Evolutionary conservation across 2,329 filamentous ascomycete species (phyloP).

Genomic region (Escovopsis sp.): DNA sequence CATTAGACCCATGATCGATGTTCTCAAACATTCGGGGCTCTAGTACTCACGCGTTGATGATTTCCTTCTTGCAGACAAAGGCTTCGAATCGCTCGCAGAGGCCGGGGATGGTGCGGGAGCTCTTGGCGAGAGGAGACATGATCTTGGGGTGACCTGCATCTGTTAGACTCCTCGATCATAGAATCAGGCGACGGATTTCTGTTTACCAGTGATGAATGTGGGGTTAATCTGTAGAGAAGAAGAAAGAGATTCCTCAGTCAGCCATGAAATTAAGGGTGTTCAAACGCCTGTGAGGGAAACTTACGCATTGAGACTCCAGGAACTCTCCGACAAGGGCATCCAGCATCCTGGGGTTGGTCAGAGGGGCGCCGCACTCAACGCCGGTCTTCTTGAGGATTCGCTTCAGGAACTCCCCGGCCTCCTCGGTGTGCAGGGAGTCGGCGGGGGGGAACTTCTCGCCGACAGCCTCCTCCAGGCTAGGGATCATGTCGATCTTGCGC

Average conservation of each 20-base stretch:
- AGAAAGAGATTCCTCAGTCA: neutral
- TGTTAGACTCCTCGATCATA: neutral
- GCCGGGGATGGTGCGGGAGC: slow-evolving; percentile 66
- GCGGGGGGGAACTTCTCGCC: slow-evolving; percentile 89
- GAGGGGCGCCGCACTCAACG: slow-evolving; percentile 75
- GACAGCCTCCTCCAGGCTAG: slow-evolving; percentile 65
- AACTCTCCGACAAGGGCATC: slow-evolving; percentile 91
- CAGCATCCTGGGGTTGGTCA: slow-evolving; percentile 91
- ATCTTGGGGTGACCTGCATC: slow-evolving; percentile 44
- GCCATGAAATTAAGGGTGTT: neutral
- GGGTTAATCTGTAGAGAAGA: slow-evolving; percentile 48
- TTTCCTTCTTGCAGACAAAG: slow-evolving; percentile 67
- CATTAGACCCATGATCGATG: neutral
- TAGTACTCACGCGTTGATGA: slow-evolving; percentile 56
- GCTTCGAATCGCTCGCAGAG: slow-evolving; percentile 96
- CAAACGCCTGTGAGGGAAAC: slow-evolving; percentile 1
- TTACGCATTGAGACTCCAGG: slow-evolving; percentile 73
- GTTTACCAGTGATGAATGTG: slow-evolving; percentile 35
- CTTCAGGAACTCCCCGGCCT: slow-evolving; percentile 81
- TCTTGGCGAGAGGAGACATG: slow-evolving; percentile 92
- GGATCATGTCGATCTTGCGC: slow-evolving; percentile 89
- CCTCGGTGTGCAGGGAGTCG: slow-evolving; percentile 76
- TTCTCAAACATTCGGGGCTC: too few species aligned
- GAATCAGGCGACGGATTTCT: neutral
- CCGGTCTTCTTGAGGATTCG: slow-evolving; percentile 75